Conservation (phyloP, 2,329 filamentous ascomycete genomes). For the Hymenoscyphus fructigenus region DNA sequence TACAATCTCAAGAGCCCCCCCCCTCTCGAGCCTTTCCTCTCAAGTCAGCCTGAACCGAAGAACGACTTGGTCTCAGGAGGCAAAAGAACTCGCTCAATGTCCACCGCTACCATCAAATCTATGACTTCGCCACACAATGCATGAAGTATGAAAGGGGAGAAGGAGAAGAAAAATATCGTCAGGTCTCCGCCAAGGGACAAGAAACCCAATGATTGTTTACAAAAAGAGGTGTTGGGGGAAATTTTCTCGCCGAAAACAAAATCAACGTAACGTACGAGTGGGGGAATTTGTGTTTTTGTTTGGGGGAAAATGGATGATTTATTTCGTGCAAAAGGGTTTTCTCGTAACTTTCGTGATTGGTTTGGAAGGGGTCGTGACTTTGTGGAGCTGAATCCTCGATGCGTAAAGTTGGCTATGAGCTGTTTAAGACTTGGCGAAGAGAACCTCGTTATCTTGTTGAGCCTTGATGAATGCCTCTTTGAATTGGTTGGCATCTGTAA, state of each 20-base stretch:
- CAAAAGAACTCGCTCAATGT: conserved; percentile 23
- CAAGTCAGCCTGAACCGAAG: conserved; percentile 12
- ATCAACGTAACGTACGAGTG: conserved; percentile 16
- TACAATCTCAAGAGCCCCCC: conserved; percentile 28
- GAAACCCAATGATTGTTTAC: conserved; percentile 21
- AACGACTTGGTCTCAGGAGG: conserved; percentile 20
- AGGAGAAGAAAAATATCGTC: conserved; percentile 21
- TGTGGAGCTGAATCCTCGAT: conserved; percentile 14
- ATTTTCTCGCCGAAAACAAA: conserved; percentile 21
- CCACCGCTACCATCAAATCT: conserved; percentile 31
- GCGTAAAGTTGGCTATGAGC: conserved; percentile 3
- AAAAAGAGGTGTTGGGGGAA: conserved; percentile 8
- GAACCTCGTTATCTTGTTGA: conserved; percentile 89
- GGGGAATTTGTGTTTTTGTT: conserved; percentile 12
- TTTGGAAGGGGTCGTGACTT: conserved; percentile 24
- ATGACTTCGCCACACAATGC: conserved; percentile 22
- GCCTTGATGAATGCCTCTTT: conserved; percentile 98
- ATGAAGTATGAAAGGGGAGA: conserved; percentile 12
- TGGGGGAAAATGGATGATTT: conserved; percentile 14
- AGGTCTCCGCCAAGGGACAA: conserved; percentile 21
- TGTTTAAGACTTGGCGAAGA: conserved; percentile 61
- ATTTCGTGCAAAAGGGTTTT: conserved; percentile 17
- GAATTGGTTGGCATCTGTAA: conserved; percentile 87
- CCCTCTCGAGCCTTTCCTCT: not conserved
- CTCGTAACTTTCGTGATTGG: conserved; percentile 32